Percentiles rank a stretch among this genome's conserved stretches.
These are phyloP conservation scores for Botrytis fragariae DNA, from an alignment of 2,329 filamentous ascomycete genomes.

Conservation along the genomic window DNA sequence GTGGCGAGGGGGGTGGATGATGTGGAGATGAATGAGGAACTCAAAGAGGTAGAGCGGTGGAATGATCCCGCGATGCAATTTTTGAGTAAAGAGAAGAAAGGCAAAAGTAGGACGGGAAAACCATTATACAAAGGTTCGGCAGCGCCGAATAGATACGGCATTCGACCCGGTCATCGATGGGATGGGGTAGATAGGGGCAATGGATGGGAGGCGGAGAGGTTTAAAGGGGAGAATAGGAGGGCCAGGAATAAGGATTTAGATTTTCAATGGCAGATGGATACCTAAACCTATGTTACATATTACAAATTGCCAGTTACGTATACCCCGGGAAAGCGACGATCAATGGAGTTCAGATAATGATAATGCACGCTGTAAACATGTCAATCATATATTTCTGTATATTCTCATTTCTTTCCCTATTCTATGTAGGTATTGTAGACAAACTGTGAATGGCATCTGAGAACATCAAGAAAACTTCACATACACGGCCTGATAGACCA, in stretches of 20 bases:
- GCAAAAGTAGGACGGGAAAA: conserved; percentile 32
- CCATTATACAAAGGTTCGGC: conserved; percentile 71
- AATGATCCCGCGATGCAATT: conserved; percentile 91
- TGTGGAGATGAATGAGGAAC: conserved; percentile 76
- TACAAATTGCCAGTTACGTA: not conserved
- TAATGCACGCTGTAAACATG: not conserved
- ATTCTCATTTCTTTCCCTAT: not conserved
- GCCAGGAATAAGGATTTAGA: conserved; percentile 76
- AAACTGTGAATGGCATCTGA: not conserved
- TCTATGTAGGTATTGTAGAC: not conserved
- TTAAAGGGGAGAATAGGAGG: conserved; percentile 78
- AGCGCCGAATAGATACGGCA: conserved; percentile 89
- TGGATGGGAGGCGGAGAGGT: conserved; percentile 91
- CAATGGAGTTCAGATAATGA: not conserved
- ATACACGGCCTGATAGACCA: not conserved
- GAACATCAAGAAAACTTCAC: not conserved
- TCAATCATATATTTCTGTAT: not conserved
- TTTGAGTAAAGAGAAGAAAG: conserved; percentile 48
- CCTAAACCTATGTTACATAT: conserved; percentile 63
- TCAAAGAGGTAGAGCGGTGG: conserved; percentile 78
- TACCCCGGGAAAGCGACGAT: not conserved
- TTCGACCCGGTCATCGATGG: conserved; percentile 89
- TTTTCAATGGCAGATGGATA: conserved; percentile 97
- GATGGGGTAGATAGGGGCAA: conserved; percentile 94
- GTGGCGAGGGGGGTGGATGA: conserved; percentile 83